phyloP scores from a whole-genome alignment of 208 protist species.

The Crithidia bombi region DNA sequence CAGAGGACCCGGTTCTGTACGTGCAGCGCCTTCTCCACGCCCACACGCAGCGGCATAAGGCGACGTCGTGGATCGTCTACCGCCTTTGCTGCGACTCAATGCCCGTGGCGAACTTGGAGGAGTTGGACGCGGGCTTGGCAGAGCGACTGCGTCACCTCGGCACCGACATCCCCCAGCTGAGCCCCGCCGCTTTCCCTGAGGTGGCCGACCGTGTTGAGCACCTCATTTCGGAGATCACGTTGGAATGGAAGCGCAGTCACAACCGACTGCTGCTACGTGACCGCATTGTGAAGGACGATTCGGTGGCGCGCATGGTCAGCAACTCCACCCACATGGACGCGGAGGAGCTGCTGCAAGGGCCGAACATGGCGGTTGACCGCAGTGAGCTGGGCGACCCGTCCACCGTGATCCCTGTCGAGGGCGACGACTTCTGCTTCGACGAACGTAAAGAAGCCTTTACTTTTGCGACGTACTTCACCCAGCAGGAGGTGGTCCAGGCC shows the following conservation, averaged over 20 bases:
- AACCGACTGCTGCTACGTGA: conserved; percentile 93
- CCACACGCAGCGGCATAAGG: conserved; percentile 83
- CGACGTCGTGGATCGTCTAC: conserved; percentile 91
- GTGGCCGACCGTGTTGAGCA: conserved; percentile 72
- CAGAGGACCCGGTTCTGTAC: conserved; percentile 91
- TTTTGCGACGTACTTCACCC: conserved; percentile 94
- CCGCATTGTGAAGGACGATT: conserved; percentile 76
- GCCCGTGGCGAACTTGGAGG: conserved; percentile 78
- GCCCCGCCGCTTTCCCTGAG: conserved; percentile 68
- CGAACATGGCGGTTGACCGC: conserved; percentile 77
- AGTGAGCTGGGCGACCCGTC: conserved; percentile 60
- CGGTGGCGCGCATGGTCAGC: conserved; percentile 81
- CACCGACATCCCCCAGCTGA: conserved; percentile 87
- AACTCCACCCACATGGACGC: conserved; percentile 83
- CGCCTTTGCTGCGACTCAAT: conserved; percentile 93
- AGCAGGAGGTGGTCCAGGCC: conserved; percentile 92
- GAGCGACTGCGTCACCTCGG: conserved; percentile 76
- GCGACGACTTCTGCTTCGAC: conserved; percentile 71
- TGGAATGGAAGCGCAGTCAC: conserved; percentile 91
- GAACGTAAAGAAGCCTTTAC: conserved; percentile 85
- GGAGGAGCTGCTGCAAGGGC: conserved; percentile 80
- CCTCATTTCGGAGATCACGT: conserved; percentile 83
- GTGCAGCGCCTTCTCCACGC: conserved; percentile 85
- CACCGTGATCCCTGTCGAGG: conserved; percentile 68
- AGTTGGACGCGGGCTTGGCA: conserved; percentile 62